Evolutionary conservation across 257 asterid genomes (phyloP).

Genomic region (Cruciata laevipes): DNA sequence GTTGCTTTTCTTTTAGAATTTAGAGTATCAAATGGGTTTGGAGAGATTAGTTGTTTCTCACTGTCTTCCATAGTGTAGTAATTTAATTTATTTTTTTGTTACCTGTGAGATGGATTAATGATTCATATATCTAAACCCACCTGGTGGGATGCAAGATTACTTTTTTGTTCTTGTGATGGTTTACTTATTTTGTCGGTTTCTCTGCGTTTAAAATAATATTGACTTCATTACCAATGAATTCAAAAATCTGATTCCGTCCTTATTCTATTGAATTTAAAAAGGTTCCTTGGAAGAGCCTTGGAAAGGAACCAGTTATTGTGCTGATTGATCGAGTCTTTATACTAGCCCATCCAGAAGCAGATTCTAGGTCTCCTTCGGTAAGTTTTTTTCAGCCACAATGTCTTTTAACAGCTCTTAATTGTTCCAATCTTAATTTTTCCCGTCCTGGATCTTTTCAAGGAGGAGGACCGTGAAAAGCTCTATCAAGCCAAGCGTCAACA

Average conservation of each 20-base stretch:
- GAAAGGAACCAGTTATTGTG: slow-evolving; percentile 99
- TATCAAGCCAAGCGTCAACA: slow-evolving; percentile 93
- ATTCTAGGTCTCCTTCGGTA: slow-evolving; percentile 77
- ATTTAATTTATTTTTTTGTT: neutral
- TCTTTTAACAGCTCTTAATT: slow-evolving; percentile 4
- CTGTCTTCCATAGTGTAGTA: neutral
- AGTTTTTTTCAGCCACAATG: slow-evolving; percentile 13
- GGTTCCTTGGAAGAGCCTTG: slow-evolving; percentile 99
- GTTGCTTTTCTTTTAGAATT: neutral
- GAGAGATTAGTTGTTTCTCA: neutral
- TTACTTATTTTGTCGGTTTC: neutral
- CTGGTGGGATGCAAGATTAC: neutral
- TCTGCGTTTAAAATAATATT: neutral
- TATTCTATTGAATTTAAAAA: slow-evolving; percentile 14
- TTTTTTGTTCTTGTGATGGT: too few relatives aligned
- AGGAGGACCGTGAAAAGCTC: slow-evolving; percentile 83
- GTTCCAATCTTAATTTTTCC: slow-evolving; percentile 4
- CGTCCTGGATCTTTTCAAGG: slow-evolving; percentile 40
- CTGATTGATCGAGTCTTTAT: slow-evolving; percentile 87
- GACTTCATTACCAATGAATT: neutral
- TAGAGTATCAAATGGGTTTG: neutral
- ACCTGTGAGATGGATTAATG: too few relatives aligned
- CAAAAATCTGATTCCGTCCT: neutral
- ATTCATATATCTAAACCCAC: too few relatives aligned
- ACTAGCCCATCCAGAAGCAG: slow-evolving; percentile 79